phyloP scores from a whole-genome alignment of 169 alveolate species.

The Miamiensis avidus region DNA sequence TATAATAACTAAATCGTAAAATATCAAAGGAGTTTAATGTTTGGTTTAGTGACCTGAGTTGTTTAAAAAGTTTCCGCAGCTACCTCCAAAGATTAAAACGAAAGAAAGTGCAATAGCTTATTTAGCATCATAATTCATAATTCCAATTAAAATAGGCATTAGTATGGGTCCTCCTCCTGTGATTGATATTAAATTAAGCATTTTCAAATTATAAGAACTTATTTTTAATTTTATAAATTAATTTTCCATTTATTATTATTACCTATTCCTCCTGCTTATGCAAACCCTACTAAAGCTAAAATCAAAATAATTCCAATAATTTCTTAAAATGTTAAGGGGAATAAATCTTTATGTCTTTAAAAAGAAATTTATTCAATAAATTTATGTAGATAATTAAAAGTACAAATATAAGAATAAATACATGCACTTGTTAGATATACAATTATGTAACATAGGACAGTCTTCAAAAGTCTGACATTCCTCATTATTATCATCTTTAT shows the following conservation, averaged over 20 bases:
- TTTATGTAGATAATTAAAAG: too few species aligned
- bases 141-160: conserved; percentile 66
- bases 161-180: conserved; percentile 85
- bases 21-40: conserved; percentile 49
- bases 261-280: conserved; percentile 79
- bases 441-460: too few species aligned
- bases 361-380: too few species aligned
- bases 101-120: conserved; percentile 82
- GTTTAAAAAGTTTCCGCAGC: conserved; percentile 47
- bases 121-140: conserved; percentile 66
- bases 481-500: too few species aligned
- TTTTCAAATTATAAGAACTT: neutral
- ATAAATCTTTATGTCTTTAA: neutral
- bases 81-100: conserved; percentile 74
- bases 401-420: too few species aligned
- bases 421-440: too few species aligned
- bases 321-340: neutral
- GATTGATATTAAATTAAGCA: neutral
- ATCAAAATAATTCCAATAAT: neutral
- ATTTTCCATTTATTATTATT: too few species aligned
- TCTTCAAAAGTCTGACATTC: too few species aligned
- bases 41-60: conserved; percentile 52
- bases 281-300: conserved; percentile 41
- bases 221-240: too few species aligned
- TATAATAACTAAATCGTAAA: conserved; percentile 67